Evolutionary conservation across 495 filamentous ascomycete species (phyloP).

Genomic region (Lophium mytilinum): DNA sequence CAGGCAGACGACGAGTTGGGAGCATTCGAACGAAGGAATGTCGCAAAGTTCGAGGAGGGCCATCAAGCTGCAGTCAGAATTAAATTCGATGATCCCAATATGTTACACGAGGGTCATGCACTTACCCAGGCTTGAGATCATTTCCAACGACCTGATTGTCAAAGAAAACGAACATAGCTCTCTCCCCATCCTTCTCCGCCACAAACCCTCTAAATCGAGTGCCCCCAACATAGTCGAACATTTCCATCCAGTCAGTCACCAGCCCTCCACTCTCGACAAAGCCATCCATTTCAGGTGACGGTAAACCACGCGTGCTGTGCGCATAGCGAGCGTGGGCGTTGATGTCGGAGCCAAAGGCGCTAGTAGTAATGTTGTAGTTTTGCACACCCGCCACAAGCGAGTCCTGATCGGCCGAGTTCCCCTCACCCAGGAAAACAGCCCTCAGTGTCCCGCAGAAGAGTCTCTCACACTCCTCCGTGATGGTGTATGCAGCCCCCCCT

Average conservation of each 20-base stretch:
- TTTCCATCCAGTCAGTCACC: conserved; percentile 58
- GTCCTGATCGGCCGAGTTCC: conserved; percentile 53
- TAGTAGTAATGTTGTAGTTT: conserved; percentile 11
- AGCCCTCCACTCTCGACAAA: conserved; percentile 20
- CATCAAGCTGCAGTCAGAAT: conserved; percentile 53
- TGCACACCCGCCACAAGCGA: conserved; percentile 64
- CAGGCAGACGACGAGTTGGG: conserved; percentile 70
- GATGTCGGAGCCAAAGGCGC: conserved; percentile 11
- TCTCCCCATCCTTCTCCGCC: conserved; percentile 52
- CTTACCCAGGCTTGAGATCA: conserved; percentile 84
- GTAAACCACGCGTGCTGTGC: conserved; percentile 15
- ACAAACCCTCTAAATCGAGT: conserved; percentile 79
- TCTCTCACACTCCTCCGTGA: conserved; percentile 99
- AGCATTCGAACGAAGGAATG: conserved; percentile 60
- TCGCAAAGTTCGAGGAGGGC: conserved; percentile 80
- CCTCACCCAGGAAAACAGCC: conserved; percentile 91
- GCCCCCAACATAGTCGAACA: conserved; percentile 83
- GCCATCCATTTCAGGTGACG: conserved; percentile 21
- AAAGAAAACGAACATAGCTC: conserved; percentile 82
- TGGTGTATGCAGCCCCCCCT: conserved; percentile 88
- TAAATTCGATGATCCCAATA: conserved; percentile 1
- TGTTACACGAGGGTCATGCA: conserved; percentile 2
- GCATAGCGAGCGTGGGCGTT: conserved; percentile 1
- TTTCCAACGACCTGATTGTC: conserved; percentile 56
- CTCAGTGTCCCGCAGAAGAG: conserved; percentile 95